A percentile compares a stretch with the other conserved stretches of the same genome.
Evolutionary conservation across 2,329 filamentous ascomycete genomes (phyloP).

Genomic region (Microdochium bolleyi): DNA sequence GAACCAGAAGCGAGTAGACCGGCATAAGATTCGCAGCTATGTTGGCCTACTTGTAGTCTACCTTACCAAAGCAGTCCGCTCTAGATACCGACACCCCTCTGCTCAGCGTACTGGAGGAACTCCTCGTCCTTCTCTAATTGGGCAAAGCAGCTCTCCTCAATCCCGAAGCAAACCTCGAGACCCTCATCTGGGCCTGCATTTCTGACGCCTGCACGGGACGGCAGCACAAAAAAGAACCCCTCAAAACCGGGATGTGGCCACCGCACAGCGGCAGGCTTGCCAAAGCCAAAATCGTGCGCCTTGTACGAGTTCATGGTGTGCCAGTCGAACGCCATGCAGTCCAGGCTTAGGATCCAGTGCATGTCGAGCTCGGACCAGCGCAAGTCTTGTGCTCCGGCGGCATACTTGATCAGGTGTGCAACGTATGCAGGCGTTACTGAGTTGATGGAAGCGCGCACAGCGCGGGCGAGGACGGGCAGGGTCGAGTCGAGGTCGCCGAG

Average conservation of each 20-base stretch:
- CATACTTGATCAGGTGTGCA: constrained; percentile 1
- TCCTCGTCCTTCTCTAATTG: constrained; percentile 1
- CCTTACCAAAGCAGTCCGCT: too few species aligned
- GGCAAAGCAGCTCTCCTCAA: constrained; percentile 1
- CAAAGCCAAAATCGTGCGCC: constrained; percentile 1
- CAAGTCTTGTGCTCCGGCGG: neutral
- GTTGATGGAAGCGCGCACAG: too few species aligned
- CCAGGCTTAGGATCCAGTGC: constrained; percentile 1
- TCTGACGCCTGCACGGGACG: neutral
- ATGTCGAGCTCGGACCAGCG: constrained; percentile 1
- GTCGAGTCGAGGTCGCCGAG: too few species aligned
- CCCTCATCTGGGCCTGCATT: constrained; percentile 1
- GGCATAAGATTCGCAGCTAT: too few species aligned
- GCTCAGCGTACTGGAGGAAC: constrained; percentile 1
- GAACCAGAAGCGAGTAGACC: too few species aligned
- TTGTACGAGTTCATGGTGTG: constrained; percentile 3
- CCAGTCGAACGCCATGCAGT: constrained; percentile 3
- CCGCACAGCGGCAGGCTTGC: constrained; percentile 1
- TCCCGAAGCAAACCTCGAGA: constrained; percentile 1
- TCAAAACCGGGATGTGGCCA: constrained; percentile 2
- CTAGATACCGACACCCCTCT: constrained; percentile 1
- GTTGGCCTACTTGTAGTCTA: too few species aligned
- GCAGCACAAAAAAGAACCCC: neutral
- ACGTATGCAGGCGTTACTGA: neutral
- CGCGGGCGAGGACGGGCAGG: too few species aligned